These are phyloP conservation scores for Podaxis sp. DNA, from an alignment of 768 basidiomycete species.

Conservation along the genomic window DNA sequence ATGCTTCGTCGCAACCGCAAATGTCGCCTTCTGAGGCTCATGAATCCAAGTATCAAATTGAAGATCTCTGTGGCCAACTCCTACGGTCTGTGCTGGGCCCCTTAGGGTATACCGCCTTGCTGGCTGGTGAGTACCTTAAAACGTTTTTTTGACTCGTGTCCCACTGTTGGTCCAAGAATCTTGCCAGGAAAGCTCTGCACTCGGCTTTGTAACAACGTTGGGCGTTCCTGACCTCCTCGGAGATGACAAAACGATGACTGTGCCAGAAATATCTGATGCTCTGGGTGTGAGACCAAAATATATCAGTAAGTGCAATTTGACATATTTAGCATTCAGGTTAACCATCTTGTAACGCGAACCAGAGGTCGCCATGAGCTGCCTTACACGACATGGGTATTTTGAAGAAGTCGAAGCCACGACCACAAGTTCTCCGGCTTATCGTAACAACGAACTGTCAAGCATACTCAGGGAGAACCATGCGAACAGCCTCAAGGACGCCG, in stretches of 20 bases:
- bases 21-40: not conserved
- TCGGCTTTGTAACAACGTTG: not conserved
- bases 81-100: slow-evolving; percentile 5
- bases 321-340: not conserved
- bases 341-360: not conserved
- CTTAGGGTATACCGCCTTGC: slow-evolving; percentile 3
- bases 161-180: not conserved
- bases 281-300: not conserved
- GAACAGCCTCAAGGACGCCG: slow-evolving; percentile 2
- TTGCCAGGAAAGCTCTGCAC: slow-evolving; percentile 11
- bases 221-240: slow-evolving; percentile 5
- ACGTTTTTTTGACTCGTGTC: not conserved
- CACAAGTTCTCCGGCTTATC: not conserved
- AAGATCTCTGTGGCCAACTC: slow-evolving; percentile 4
- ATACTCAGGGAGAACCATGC: not conserved
- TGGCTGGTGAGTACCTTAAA: not conserved
- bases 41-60: slow-evolving; percentile 5
- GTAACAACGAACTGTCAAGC: slow-evolving; percentile 4
- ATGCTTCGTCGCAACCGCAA: not conserved
- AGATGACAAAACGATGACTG: not conserved
- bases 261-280: slow-evolving; percentile 2
- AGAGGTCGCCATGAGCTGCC: slow-evolving; percentile 8
- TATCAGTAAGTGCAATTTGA: not conserved
- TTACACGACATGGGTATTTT: slow-evolving; percentile 9
- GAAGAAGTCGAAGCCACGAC: not conserved